Base-by-base conservation (phyloP, 73 alveolate species). In the Paramecium sonneborni region DNA sequence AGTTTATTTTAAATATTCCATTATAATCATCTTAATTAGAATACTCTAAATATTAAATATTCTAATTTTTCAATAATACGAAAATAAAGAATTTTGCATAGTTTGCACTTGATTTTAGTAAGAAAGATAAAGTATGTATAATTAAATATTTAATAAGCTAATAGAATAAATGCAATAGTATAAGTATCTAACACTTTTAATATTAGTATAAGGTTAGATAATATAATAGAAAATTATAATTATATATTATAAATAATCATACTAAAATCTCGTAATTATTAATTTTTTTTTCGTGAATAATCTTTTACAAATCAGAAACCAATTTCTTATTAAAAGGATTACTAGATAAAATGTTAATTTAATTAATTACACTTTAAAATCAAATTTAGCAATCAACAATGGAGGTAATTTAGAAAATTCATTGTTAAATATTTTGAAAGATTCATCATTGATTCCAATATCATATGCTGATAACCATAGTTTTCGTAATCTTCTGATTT, bases 391-490 rank as follows among this genome's bases (percentile, higher is more conserved):
- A 12, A 56, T n/a, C 15, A 56, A 56, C 6, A 56, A 24, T 12
- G 74, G 74, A 56, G 74, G 74, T 6, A 56, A 9, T n/a, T 56
- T 56, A 12, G 7, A 6, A n/a, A 56, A 56, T 56, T 56, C 74
- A 12, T 12, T 56, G 26, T 9, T 7, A 56, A 56, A 72, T 26
- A 62, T 62, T 62, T 62, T 62, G 20, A 62, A 62, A 1, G 84
- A 72, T 37, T 72, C 86, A 34, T 72, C 86, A 14, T 72, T 72
- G 12, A 72, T 37, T 34, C 86, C 86, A 4, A 38, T 35, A 34
- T 72, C 57, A 72, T 72, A 72, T 10, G 86, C 86, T 12, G 32
- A 28, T 4, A 72, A 38, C 86, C 82, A 58, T 5, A 58, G 26
- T 58, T 58, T 58, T 5, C 14, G 3, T 23, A 62, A 62, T 62